phyloP scores from a whole-genome alignment of 179 eudicot genomes.

The Corrigiola litoralis region DNA sequence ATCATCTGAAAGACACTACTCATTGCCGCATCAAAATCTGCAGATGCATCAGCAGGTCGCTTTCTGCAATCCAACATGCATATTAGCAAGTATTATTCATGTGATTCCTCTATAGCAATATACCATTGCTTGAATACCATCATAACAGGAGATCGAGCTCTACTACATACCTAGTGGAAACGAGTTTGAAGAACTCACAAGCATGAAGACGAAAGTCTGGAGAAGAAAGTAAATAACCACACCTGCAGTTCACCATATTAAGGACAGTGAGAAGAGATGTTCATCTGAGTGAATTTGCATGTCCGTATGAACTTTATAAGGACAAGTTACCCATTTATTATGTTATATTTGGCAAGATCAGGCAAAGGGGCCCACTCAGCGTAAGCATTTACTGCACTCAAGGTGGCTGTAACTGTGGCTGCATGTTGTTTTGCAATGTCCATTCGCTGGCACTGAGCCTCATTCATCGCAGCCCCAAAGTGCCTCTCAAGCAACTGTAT shows the following conservation, averaged over 20 bases:
- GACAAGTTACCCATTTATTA: slow-evolving; percentile 69
- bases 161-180: slow-evolving; percentile 65
- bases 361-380: slow-evolving; percentile 98
- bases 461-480: slow-evolving; percentile 84
- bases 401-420: slow-evolving; percentile 74
- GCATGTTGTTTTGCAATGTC: slow-evolving; percentile 94
- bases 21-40: slow-evolving; percentile 85
- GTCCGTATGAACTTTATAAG: background rate
- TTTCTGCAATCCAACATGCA: slow-evolving; percentile 50
- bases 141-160: background rate
- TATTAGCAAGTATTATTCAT: background rate
- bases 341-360: slow-evolving; percentile 84
- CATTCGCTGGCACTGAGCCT: slow-evolving; percentile 72
- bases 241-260: slow-evolving; percentile 40
- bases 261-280: slow-evolving; percentile 7
- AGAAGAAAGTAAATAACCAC: slow-evolving; percentile 87
- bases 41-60: slow-evolving; percentile 71
- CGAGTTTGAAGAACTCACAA: slow-evolving; percentile 90
- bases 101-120: background rate
- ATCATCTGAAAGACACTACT: slow-evolving; percentile 61
- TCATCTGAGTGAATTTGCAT: background rate
- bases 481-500: slow-evolving; percentile 87
- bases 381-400: slow-evolving; percentile 93
- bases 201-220: slow-evolving; percentile 99
- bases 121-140: background rate